These are phyloP conservation scores for Thalassiosira livingstoniorum DNA, from an alignment of 352 stramenopile species.

Conservation along the genomic window DNA sequence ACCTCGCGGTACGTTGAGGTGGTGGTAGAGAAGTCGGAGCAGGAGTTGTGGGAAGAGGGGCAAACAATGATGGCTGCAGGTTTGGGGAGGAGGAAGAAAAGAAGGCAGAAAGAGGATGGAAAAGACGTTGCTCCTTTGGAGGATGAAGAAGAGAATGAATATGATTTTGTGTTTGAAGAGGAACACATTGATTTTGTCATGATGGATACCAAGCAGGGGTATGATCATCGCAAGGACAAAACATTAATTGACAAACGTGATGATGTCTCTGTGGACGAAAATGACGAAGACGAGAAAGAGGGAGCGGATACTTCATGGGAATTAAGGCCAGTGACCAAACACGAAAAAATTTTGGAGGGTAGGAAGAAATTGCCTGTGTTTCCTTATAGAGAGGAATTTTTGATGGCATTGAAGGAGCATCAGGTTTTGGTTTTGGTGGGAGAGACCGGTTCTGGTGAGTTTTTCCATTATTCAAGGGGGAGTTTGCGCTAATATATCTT, in stretches of 20 bases:
- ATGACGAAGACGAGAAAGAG: conserved; percentile 28
- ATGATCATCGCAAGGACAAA: conserved; percentile 75
- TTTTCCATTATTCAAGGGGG: conserved; percentile 27
- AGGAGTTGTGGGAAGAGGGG: conserved; percentile 98
- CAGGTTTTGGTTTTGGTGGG: conserved; percentile 90
- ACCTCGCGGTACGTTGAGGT: conserved; percentile 94
- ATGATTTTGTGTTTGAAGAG: conserved; percentile 98
- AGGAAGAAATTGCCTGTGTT: conserved; percentile 97
- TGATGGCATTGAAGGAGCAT: conserved; percentile 97
- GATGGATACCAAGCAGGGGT: conserved; percentile 79
- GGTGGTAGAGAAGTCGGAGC: conserved; percentile 94
- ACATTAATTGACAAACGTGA: conserved; percentile 13
- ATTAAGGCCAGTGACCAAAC: conserved; percentile 73
- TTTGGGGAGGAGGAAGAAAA: conserved; percentile 86
- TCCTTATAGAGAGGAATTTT: conserved; percentile 96
- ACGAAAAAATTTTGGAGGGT: conserved; percentile 95
- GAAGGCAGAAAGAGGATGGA: conserved; percentile 26
- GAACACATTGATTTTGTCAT: conserved; percentile 98
- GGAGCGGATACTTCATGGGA: conserved; percentile 44
- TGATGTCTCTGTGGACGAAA: conserved; percentile 26
- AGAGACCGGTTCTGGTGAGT: conserved; percentile 72
- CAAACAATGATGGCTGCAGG: conserved; percentile 91
- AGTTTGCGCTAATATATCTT: no score
- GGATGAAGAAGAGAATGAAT: conserved; percentile 87
- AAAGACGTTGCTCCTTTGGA: no score